A percentile compares a stretch with the other conserved stretches of the same genome.
Conservation (phyloP, 129 eudicot species). For the Deinandra increscens region DNA sequence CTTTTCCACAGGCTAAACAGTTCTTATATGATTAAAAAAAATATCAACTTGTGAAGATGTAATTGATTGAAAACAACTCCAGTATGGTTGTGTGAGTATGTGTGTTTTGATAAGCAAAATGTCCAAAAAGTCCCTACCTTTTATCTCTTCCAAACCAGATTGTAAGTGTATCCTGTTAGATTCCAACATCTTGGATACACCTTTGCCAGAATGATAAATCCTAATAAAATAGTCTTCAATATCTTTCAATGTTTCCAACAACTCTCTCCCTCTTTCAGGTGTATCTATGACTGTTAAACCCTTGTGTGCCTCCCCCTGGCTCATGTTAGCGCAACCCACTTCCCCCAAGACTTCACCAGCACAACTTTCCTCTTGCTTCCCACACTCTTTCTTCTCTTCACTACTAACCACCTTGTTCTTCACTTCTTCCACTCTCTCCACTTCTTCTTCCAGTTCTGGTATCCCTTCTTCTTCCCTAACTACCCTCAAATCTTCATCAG, state of each 20-base stretch:
- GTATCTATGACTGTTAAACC: constrained; percentile 68
- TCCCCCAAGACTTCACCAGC: constrained; percentile 37
- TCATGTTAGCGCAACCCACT: constrained; percentile 47
- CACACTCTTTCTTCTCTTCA: constrained; percentile 35
- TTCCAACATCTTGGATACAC: constrained; percentile 88
- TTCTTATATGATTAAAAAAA: too few species aligned
- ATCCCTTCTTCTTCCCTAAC: constrained; percentile 96
- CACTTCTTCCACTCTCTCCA: constrained; percentile 41
- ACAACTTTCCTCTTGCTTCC: constrained; percentile 23
- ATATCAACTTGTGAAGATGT: constrained; percentile 19
- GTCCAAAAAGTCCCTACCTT: constrained; percentile 56
- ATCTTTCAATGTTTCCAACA: constrained; percentile 87
- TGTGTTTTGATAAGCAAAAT: constrained; percentile 17
- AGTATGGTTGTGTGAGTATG: background rate
- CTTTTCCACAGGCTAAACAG: constrained; percentile 1
- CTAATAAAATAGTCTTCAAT: constrained; percentile 81
- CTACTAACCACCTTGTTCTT: constrained; percentile 33
- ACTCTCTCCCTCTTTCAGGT: constrained; percentile 83
- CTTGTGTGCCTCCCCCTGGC: constrained; percentile 43
- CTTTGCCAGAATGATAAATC: constrained; percentile 90
- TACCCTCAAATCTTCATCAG: constrained; percentile 83
- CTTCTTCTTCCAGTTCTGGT: constrained; percentile 90
- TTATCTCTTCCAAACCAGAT: constrained; percentile 81
- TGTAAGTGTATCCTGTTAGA: constrained; percentile 74
- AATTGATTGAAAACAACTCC: constrained; percentile 6